These are phyloP conservation scores for Cryptosporidium andersoni DNA, from an alignment of 169 alveolate species.

Conservation along the genomic window DNA sequence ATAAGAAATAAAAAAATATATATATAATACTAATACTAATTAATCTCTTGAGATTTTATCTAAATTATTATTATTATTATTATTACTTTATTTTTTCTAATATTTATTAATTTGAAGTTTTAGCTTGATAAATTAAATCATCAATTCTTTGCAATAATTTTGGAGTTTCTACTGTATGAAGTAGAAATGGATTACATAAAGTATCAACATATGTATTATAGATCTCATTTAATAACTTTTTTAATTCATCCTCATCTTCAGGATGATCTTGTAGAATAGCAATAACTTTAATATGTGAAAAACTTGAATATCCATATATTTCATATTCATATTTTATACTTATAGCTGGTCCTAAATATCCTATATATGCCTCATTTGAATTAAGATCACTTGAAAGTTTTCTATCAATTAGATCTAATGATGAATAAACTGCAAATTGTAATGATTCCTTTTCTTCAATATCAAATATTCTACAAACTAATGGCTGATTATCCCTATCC, in stretches of 20 bases:
- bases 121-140: conserved; percentile 7
- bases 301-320: conserved; percentile 63
- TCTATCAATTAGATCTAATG: conserved; percentile 48
- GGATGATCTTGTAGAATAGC: conserved; percentile 64
- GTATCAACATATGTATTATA: conserved; percentile 57
- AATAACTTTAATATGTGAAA: conserved; percentile 58
- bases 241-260: conserved; percentile 42
- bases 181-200: conserved; percentile 51
- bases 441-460: conserved; percentile 43
- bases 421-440: conserved; percentile 51
- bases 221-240: conserved; percentile 24
- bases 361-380: conserved; percentile 46
- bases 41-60: neutral
- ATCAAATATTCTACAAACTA: conserved; percentile 59
- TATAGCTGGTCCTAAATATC: conserved; percentile 65
- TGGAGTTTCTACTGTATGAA: conserved; percentile 65
- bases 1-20: neutral
- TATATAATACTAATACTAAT: neutral
- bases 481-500: conserved; percentile 60
- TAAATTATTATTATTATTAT: neutral
- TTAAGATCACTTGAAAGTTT: conserved; percentile 30
- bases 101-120: conserved; percentile 11
- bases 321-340: conserved; percentile 62
- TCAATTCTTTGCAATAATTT: conserved; percentile 37
- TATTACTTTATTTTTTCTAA: neutral